Base-by-base conservation (phyloP, 1,284 basidiomycete genomes). In the Marasmius tenuissimus region DNA sequence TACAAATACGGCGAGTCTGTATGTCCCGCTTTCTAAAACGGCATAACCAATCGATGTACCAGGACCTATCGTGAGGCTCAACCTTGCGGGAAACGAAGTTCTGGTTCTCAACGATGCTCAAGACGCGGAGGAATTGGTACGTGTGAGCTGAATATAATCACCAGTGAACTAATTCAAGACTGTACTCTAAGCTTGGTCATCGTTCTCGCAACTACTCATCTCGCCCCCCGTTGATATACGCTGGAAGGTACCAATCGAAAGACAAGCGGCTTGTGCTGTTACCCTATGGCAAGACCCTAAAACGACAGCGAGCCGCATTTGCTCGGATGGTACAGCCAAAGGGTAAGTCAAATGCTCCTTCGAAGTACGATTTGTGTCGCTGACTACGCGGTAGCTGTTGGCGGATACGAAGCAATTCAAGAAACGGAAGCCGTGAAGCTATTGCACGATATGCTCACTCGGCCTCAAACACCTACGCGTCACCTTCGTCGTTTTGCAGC, bases 401-500 rank as follows among this genome's bases (percentile, higher is more conserved):
- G 54, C 5, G 54, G 33, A 18, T 56, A 56, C 22, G 54, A 56
- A 22, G n/a, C 37, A 11, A 40, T 56, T n/a, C 54, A 56, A 39
- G 54, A 56, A 39, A 5, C 12, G 12, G 54, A 56, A 40, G 33
- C 54, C 4, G 54, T 39, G n/a, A 56, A 56, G 37, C 38, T 56
- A 16, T 18, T 56, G 5, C 40, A 18, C 54, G 54, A 56, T 18
- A 56, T 56, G n/a, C 22, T 56, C 12, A 16, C n/a, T 37, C 38
- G 33, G 12, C 54, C 54, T n/a, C 54, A 20, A 18, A 27, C 37
- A 16, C n/a, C 33, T 22, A 39, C n/a, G n/a, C 54, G 27, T 56
- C 11, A 56, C 38, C 12, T 33, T 20, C 54, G 38, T 34, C 62
- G 71, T 3, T 73, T 69, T 51, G 45, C 70, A 0, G 69, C 71